phyloP scores from a whole-genome alignment of 2,329 filamentous ascomycete species.

The Neoscytalidium dimidiatum region DNA sequence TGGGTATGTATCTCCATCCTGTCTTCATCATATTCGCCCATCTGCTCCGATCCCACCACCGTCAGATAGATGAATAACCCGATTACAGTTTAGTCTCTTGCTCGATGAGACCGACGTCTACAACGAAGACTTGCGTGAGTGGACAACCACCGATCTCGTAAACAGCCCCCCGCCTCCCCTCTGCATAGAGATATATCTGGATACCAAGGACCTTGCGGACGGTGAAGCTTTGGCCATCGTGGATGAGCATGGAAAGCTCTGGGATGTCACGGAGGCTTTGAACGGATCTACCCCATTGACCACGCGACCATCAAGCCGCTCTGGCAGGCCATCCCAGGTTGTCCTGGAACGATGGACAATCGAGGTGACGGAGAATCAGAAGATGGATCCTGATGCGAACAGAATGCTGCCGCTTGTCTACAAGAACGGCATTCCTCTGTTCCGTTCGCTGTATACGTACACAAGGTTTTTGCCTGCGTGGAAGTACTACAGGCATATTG shows the following conservation, averaged over 20 bases:
- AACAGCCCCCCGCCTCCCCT: constrained; percentile 78
- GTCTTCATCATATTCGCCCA: background rate
- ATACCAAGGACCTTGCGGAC: constrained; percentile 74
- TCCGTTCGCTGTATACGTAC: constrained; percentile 82
- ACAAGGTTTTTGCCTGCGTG: constrained; percentile 82
- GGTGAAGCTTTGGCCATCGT: constrained; percentile 86
- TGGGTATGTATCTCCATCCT: constrained; percentile 65
- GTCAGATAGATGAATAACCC: constrained; percentile 21
- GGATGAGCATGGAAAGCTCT: constrained; percentile 87
- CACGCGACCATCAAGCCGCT: constrained; percentile 50
- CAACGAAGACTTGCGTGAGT: constrained; percentile 74
- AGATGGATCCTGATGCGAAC: constrained; percentile 44
- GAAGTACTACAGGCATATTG: constrained; percentile 76
- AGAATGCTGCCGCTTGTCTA: constrained; percentile 76
- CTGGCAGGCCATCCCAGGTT: constrained; percentile 63
- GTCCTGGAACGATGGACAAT: constrained; percentile 90
- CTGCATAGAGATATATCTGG: constrained; percentile 87
- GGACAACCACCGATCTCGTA: constrained; percentile 78
- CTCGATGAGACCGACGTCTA: constrained; percentile 91
- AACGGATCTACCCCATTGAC: constrained; percentile 59
- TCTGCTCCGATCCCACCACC: constrained; percentile 7
- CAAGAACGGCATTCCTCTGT: constrained; percentile 95
- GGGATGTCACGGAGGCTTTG: constrained; percentile 86
- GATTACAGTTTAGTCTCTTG: constrained; percentile 85
- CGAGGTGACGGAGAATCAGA: constrained; percentile 68